These are phyloP conservation scores for Pyricularia sp. DNA, from an alignment of 2,329 filamentous ascomycete species.

Conservation along the genomic window DNA sequence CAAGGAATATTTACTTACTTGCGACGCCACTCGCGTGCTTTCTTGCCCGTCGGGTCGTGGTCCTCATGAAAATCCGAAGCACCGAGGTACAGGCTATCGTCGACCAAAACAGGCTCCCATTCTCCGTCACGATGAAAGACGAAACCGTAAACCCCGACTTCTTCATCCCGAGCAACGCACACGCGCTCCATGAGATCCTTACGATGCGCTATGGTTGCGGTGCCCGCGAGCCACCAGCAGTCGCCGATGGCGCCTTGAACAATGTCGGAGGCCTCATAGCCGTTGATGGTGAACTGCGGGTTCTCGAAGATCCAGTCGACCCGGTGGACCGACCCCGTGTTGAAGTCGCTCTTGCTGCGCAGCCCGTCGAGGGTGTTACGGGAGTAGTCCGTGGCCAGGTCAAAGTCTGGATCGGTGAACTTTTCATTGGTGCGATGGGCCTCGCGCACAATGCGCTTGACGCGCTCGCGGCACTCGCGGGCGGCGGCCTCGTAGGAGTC, in stretches of 20 bases:
- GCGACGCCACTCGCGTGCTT: background rate
- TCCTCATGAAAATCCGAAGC: conserved; percentile 31
- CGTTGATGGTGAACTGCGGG: conserved; percentile 50
- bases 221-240: conserved; percentile 60
- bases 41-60: conserved; percentile 20
- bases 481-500: conserved; percentile 29
- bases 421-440: conserved; percentile 31
- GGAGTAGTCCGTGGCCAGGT: conserved; percentile 23
- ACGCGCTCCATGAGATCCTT: conserved; percentile 50
- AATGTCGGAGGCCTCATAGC: conserved; percentile 29
- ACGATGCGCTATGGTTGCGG: conserved; percentile 56
- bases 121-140: conserved; percentile 39
- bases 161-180: conserved; percentile 55
- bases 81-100: conserved; percentile 55
- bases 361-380: conserved; percentile 24
- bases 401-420: conserved; percentile 30
- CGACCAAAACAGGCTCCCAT: conserved; percentile 57
- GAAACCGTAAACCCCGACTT: conserved; percentile 22
- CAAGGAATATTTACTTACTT: background rate
- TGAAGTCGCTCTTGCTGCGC: conserved; percentile 12
- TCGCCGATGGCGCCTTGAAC: conserved; percentile 42
- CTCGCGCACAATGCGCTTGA: conserved; percentile 25
- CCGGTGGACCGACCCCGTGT: conserved; percentile 26
- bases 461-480: conserved; percentile 24
- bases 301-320: conserved; percentile 43